Evolutionary conservation across 176 grass and related monocot species (phyloP), one percentile per base, ranked within the genome.

Genomic region (Paspalum notatum): DNA sequence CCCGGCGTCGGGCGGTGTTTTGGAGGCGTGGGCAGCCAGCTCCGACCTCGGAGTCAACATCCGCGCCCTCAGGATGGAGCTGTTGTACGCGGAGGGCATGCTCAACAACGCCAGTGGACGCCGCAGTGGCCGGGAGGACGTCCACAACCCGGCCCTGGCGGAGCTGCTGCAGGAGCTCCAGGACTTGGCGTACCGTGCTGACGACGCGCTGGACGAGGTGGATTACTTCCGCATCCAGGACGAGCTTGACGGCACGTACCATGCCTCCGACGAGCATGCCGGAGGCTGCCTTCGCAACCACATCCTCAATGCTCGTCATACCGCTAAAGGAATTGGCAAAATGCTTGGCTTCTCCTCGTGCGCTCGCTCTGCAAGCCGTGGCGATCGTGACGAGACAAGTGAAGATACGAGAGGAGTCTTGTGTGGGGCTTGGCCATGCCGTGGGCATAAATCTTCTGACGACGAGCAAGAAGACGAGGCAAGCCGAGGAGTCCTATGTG

Each of bases 141-240:
- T 74, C 10, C 2, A 32, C 14, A 85, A 39, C 41, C 13, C 10
- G 0, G 41, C 44, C 0, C 26, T 88, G 0, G 14, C 0, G 0
- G 67, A 61, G 75, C n/a, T 84, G 6, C 21, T 89, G 21, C 20
- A 37, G 0, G 11, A 68, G 11, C 66, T 85, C 6, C 59, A 20
- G 5, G 17, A 24, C 0, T 22, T 80, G 1, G 74, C 32, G 6
- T 70, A 80, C 5, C 0, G 1, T 1, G 84, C 76, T 0, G 68
- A 84, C 0, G 53, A 70, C 10, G n/a, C 17, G 9, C 26, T 77
- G 0, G 73, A 84, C 11, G 82, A 85, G 55, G 13, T 78, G 0
- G 73, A 84, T 0, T 84, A 84, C 74, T 78, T 78, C 53, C 74
- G 74, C 9, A 78, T 84, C 82, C 64, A 71, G 54, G 83, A 85